phyloP scores from a whole-genome alignment of 331 rosid species.

The Ulmus americana region DNA sequence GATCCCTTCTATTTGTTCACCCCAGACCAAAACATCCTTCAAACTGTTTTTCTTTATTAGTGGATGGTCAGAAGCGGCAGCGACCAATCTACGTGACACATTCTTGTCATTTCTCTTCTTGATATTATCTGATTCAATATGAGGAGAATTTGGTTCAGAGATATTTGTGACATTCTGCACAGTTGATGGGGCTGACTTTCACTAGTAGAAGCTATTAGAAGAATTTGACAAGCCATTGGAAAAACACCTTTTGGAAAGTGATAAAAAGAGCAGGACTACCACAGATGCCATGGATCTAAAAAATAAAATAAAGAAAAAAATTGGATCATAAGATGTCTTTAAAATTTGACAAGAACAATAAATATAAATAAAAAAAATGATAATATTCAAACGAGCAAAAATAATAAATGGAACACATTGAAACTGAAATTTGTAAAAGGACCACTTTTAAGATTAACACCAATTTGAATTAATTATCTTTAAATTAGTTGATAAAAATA shows the following conservation, averaged over 20 bases:
- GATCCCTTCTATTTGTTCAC: too few species aligned
- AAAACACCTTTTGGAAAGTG: slow-evolving; percentile 70
- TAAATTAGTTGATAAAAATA: too few species aligned
- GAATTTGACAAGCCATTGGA: slow-evolving; percentile 67
- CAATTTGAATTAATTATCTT: too few species aligned
- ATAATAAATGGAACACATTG: too few species aligned
- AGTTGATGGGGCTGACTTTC: slow-evolving; percentile 37
- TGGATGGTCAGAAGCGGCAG: slow-evolving; percentile 29
- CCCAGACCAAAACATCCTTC: slow-evolving; percentile 4
- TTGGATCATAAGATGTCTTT: too few species aligned
- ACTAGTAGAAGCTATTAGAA: slow-evolving; percentile 44
- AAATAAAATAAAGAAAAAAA: neutral
- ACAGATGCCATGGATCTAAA: slow-evolving; percentile 62
- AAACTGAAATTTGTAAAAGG: too few species aligned
- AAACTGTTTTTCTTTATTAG: slow-evolving; percentile 39
- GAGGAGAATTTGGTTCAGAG: slow-evolving; percentile 51
- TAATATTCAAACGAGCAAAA: too few species aligned
- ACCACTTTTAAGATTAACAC: too few species aligned
- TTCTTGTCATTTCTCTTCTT: slow-evolving; percentile 33
- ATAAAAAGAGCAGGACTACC: slow-evolving; percentile 58
- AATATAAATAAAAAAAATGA: too few species aligned
- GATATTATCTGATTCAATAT: slow-evolving; percentile 33
- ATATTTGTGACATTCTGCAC: slow-evolving; percentile 32
- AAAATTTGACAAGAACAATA: too few species aligned
- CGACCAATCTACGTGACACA: slow-evolving; percentile 27